Evolutionary conservation across 192 early-diverging fungal species (phyloP).

Genomic region (Coemansia sp.): DNA sequence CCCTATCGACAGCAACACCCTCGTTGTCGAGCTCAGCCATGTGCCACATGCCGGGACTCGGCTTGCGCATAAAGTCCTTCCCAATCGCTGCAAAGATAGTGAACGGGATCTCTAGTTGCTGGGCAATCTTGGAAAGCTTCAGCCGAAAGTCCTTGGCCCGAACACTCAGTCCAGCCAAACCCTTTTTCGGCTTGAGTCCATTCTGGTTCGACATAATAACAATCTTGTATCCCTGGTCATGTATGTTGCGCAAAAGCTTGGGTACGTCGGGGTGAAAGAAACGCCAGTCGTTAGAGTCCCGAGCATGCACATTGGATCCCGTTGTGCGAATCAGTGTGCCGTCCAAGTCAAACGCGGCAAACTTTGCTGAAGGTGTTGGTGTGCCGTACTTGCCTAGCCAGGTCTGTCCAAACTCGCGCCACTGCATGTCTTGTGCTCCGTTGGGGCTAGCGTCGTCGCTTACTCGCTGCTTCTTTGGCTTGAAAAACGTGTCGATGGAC

Average conservation of each 20-base stretch:
- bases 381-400: conserved; percentile 46
- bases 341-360: conserved; percentile 65
- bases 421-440: conserved; percentile 19
- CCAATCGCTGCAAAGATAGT: conserved; percentile 69
- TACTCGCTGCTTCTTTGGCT: conserved; percentile 2
- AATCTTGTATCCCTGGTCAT: conserved; percentile 62
- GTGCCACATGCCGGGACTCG: conserved; percentile 49
- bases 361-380: conserved; percentile 34
- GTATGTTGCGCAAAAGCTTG: conserved; percentile 59
- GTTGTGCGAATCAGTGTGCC: conserved; percentile 71
- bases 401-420: conserved; percentile 39
- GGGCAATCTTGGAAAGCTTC: conserved; percentile 76
- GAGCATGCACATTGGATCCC: conserved; percentile 63
- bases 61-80: conserved; percentile 62
- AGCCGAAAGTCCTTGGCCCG: conserved; percentile 43
- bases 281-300: conserved; percentile 78
- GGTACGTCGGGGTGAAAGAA: conserved; percentile 67
- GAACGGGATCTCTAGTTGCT: conserved; percentile 73
- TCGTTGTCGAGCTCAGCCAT: conserved; percentile 38
- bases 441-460: neutral
- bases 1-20: conserved; percentile 52
- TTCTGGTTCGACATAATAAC: conserved; percentile 44
- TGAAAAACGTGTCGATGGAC: conserved; percentile 24
- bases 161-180: conserved; percentile 19
- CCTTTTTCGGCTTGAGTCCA: conserved; percentile 22